Percentiles rank a stretch among this genome's conserved stretches.
phyloP scores from a whole-genome alignment of 768 basidiomycete species.

The Kwoniella dejecticola region DNA sequence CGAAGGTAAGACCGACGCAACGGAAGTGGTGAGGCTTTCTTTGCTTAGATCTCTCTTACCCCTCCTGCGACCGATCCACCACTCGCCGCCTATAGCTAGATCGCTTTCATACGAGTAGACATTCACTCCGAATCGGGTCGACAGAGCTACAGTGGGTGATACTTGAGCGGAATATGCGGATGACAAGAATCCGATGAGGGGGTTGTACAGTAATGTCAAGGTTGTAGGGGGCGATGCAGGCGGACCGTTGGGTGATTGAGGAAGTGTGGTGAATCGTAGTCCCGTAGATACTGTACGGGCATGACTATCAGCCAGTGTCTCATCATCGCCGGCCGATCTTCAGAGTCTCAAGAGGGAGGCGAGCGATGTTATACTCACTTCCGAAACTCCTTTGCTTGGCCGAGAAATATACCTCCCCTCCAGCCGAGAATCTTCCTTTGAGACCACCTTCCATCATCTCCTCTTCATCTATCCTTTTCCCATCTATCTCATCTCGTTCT shows the following conservation, averaged over 20 bases:
- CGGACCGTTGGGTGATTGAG: slow-evolving; percentile 60
- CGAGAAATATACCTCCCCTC: slow-evolving; percentile 91
- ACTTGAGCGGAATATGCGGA: slow-evolving; percentile 87
- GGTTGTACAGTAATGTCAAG: slow-evolving; percentile 91
- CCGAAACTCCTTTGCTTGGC: slow-evolving; percentile 91
- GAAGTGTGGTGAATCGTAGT: slow-evolving; percentile 85
- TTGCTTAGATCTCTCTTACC: slow-evolving; percentile 39
- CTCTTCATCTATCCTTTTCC: slow-evolving; percentile 90
- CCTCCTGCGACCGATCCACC: slow-evolving; percentile 75
- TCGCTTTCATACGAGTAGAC: slow-evolving; percentile 96
- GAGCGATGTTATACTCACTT: slow-evolving; percentile 66
- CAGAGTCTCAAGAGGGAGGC: too few relatives aligned
- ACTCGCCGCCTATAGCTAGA: slow-evolving; percentile 92
- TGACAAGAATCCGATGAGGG: slow-evolving; percentile 91
- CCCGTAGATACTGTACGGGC: slow-evolving; percentile 75
- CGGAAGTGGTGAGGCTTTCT: not conserved
- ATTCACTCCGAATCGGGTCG: slow-evolving; percentile 90
- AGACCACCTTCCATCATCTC: slow-evolving; percentile 89
- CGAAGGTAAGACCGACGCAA: not conserved
- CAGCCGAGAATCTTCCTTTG: slow-evolving; percentile 84
- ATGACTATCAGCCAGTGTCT: not conserved
- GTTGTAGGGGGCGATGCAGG: slow-evolving; percentile 78
- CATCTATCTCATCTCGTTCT: slow-evolving; percentile 56
- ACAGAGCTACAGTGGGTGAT: slow-evolving; percentile 78
- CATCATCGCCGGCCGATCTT: too few relatives aligned